Conservation (phyloP, 352 stramenopile species). For the Phytophthora hibernalis region DNA sequence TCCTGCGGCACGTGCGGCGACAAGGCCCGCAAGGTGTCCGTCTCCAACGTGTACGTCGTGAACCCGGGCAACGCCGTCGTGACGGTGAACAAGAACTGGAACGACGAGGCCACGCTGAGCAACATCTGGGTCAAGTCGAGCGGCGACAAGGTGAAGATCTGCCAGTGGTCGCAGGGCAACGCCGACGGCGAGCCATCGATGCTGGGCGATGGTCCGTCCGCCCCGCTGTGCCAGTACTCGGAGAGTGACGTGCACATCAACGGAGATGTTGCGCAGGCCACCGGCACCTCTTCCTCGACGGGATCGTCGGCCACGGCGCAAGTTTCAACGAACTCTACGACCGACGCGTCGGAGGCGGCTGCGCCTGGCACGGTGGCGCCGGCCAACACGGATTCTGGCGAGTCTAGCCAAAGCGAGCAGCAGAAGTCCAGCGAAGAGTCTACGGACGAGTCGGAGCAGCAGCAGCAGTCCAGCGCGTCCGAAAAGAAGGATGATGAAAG, state of each 20-base stretch:
- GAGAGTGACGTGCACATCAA: constrained; percentile 24
- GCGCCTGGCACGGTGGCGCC: not conserved
- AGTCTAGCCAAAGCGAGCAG: not conserved
- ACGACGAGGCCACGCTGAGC: constrained; percentile 21
- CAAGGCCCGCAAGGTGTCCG: too few relatives aligned
- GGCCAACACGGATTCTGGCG: not conserved
- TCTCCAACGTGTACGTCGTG: too few relatives aligned
- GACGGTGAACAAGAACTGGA: too few relatives aligned
- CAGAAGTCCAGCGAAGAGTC: not conserved
- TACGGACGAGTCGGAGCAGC: not conserved
- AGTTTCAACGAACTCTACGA: not conserved
- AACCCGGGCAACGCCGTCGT: too few relatives aligned
- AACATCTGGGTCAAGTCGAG: constrained; percentile 30
- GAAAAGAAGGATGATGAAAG: too few relatives aligned
- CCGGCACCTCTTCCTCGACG: not conserved
- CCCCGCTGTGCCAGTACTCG: constrained; percentile 18
- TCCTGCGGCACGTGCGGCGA: too few relatives aligned
- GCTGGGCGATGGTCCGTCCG: constrained; percentile 20
- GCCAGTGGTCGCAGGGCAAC: constrained; percentile 20
- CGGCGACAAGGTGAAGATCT: constrained; percentile 19
- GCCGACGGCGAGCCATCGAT: constrained; percentile 15
- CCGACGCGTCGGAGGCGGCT: not conserved
- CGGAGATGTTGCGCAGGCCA: constrained; percentile 4
- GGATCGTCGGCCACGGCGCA: constrained; percentile 4
- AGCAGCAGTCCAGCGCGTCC: not conserved